Conservation (phyloP, 768 basidiomycete genomes). For the Melanogaster broomeanus region DNA sequence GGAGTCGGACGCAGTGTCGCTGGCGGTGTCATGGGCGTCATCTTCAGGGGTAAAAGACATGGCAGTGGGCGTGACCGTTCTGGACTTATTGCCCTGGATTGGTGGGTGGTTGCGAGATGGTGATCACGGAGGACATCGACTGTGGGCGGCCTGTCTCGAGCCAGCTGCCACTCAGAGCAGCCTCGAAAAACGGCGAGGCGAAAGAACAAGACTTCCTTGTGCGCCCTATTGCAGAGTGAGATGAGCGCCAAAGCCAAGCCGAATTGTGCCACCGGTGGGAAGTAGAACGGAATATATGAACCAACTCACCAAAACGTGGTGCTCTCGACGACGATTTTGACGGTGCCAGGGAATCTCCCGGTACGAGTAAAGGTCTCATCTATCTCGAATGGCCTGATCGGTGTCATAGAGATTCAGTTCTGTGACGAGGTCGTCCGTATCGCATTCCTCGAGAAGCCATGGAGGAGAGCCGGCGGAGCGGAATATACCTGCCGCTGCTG, state of each 20-base stretch:
- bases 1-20: conserved; percentile 37
- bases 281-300: background rate
- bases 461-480: conserved; percentile 78
- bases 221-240: conserved; percentile 56
- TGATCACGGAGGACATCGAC: conserved; percentile 82
- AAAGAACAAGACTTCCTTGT: conserved; percentile 91
- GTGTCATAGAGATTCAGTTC: conserved; percentile 68
- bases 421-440: conserved; percentile 67
- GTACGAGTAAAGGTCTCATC: conserved; percentile 76
- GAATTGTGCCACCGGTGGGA: conserved; percentile 1
- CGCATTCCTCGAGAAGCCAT: conserved; percentile 78
- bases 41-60: conserved; percentile 66
- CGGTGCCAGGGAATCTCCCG: conserved; percentile 74
- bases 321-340: conserved; percentile 87
- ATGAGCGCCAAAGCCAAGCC: conserved; percentile 7
- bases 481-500: conserved; percentile 83
- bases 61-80: conserved; percentile 45
- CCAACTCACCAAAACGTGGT: conserved; percentile 87
- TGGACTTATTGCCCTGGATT: conserved; percentile 52
- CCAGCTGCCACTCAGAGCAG: conserved; percentile 89
- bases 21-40: conserved; percentile 37
- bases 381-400: conserved; percentile 74
- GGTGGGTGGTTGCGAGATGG: conserved; percentile 74
- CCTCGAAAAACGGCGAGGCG: conserved; percentile 94
- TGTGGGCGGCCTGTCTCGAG: conserved; percentile 82